Percentiles rank a stretch among this genome's conserved stretches.
Conservation (phyloP, 305 asterid genomes). For the Rubia balearica region DNA sequence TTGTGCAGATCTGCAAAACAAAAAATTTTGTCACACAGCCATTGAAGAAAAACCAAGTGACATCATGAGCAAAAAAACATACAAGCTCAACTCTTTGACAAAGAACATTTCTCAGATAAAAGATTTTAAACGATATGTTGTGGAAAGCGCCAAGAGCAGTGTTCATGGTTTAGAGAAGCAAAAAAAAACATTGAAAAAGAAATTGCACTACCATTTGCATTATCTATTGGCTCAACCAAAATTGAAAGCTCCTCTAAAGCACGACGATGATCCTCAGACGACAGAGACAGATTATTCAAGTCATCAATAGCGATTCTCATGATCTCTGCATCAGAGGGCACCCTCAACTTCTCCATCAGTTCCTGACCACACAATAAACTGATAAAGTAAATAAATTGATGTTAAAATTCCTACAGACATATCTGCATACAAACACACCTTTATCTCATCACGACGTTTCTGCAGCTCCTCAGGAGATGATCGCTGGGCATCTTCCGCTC, state of each 20-base stretch:
- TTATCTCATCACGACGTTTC: slow-evolving; percentile 55
- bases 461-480: slow-evolving; percentile 57
- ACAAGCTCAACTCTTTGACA: background rate
- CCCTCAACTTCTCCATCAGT: slow-evolving; percentile 57
- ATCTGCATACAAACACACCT: slow-evolving; percentile 31
- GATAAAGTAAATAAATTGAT: background rate
- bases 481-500: slow-evolving; percentile 40
- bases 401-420: slow-evolving; percentile 9
- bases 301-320: slow-evolving; percentile 72
- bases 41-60: background rate
- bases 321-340: slow-evolving; percentile 77
- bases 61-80: background rate
- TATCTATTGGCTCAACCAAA: slow-evolving; percentile 85
- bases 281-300: slow-evolving; percentile 48
- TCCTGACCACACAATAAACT: slow-evolving; percentile 30
- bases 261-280: slow-evolving; percentile 52
- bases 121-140: background rate
- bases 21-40: slow-evolving; percentile 3
- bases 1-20: slow-evolving; percentile 56
- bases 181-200: background rate
- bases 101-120: background rate
- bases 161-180: background rate
- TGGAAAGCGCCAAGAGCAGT: background rate
- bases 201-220: slow-evolving; percentile 59
- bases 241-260: slow-evolving; percentile 71